Evolutionary conservation across 2,329 filamentous ascomycete species (phyloP).

Genomic region (Neofusicoccum sp.): DNA sequence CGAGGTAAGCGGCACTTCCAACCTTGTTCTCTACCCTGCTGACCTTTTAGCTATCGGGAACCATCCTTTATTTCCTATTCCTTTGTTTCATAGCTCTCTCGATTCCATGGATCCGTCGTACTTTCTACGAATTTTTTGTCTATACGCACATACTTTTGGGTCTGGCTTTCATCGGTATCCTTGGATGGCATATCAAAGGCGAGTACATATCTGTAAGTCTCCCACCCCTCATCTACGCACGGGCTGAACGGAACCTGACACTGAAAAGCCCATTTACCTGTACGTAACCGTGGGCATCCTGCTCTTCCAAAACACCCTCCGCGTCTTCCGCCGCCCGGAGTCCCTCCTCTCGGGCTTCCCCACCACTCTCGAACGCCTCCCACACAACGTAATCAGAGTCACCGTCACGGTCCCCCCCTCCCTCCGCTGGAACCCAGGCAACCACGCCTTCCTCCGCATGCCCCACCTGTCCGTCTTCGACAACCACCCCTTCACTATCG

Average conservation of each 20-base stretch:
- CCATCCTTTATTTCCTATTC: conserved; percentile 25
- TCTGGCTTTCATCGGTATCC: conserved; percentile 28
- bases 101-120: conserved; percentile 29
- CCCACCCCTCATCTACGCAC: background rate
- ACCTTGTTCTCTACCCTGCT: background rate
- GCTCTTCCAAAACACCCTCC: conserved; percentile 24
- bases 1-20: conserved; percentile 18
- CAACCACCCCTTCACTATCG: conserved; percentile 38
- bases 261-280: conserved; percentile 27
- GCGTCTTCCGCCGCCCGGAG: conserved; percentile 14
- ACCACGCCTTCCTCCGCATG: conserved; percentile 57
- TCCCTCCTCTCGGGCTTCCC: conserved; percentile 26
- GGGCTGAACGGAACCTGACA: background rate
- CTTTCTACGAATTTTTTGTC: conserved; percentile 31
- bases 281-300: conserved; percentile 31
- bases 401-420: conserved; percentile 25
- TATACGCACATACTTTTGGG: conserved; percentile 30
- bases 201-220: conserved; percentile 25
- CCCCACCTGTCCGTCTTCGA: conserved; percentile 27
- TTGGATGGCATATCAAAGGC: conserved; percentile 33
- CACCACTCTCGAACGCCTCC: conserved; percentile 26
- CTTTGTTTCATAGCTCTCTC: conserved; percentile 31
- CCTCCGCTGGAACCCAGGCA: conserved; percentile 51
- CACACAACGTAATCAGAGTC: conserved; percentile 29
- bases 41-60: conserved; percentile 26